Base-by-base conservation (phyloP, 2,329 filamentous ascomycete species). In the Drechslerella coelobrocha region DNA sequence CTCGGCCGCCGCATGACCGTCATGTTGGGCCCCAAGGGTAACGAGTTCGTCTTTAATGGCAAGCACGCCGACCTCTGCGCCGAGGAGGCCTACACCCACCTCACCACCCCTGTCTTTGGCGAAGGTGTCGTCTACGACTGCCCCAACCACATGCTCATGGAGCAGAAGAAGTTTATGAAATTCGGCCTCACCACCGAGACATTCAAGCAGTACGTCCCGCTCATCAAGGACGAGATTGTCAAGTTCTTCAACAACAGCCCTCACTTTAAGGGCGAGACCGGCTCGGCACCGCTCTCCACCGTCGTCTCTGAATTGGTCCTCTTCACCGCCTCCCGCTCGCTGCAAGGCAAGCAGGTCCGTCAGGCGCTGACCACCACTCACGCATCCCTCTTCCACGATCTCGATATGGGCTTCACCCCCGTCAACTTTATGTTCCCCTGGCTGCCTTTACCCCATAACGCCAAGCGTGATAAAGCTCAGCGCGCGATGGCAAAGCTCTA, bases 151-250 rank as follows among this genome's bases (percentile, higher is more conserved):
- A 92, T 92, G 79, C 83, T 93, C 72, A 92, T 93, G 89, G 90
- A 94, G 80, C 90, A 94, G 81, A 93, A 93, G 82, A 91, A 90
- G 88, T 91, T 92, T 77, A 89, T 92, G 86, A 92, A 92, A 79
- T 86, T 89, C 75, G 89, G 88, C 72, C 85, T 92, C 59, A 91
- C 89, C 24, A 87, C 87, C 73, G 86, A 90, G 62, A 87, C 89
- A 23, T 89, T 92, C 81, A 85, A 82, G 74, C 83, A 82, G 17
- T 89, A 93, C 78, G 89, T 92, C 50, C 85, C 82, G 43, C 81
- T 92, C 77, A 92, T 93, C 78, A 84, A 86, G 72, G 80, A 83
- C 68, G 90, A 93, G 78, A 85, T 88, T 62, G 80, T 84, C 51
- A 82, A 85, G 74, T 92, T 90, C 77, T 79, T 90, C 78, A 82